phyloP scores from a whole-genome alignment of 371 early-diverging fungal species.

The Gilbertella persicaria region DNA sequence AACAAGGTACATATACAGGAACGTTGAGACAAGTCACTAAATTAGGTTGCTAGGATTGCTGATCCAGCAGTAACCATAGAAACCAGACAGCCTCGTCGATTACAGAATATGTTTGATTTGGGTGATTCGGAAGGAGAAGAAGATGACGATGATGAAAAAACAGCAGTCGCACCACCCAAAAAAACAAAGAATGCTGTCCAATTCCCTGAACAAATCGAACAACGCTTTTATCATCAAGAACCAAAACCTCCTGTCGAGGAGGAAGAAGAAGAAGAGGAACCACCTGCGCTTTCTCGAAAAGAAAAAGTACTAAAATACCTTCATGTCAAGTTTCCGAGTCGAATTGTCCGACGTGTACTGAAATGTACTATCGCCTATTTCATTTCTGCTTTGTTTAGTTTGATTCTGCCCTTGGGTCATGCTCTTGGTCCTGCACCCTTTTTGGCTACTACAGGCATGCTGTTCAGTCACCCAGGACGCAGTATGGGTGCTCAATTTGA shows the following conservation, averaged over 20 bases:
- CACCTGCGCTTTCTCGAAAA: conserved; percentile 10
- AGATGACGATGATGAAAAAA: background rate
- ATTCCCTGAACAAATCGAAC: conserved; percentile 16
- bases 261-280: conserved; percentile 5
- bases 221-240: conserved; percentile 10
- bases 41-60: conserved; percentile 8
- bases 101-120: conserved; percentile 14
- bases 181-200: conserved; percentile 7
- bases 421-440: conserved; percentile 45
- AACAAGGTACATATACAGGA: too few relatives aligned
- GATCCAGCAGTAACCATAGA: conserved; percentile 6
- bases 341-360: conserved; percentile 56
- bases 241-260: conserved; percentile 25
- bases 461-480: conserved; percentile 56
- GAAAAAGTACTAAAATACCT: conserved; percentile 21
- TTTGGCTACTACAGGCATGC: conserved; percentile 45
- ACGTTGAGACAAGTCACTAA: background rate
- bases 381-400: conserved; percentile 40
- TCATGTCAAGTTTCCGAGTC: conserved; percentile 44
- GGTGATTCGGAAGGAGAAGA: conserved; percentile 15
- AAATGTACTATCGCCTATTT: conserved; percentile 57
- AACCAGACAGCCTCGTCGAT: background rate
- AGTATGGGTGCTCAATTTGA: conserved; percentile 55
- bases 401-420: conserved; percentile 35
- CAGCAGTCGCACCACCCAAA: background rate